Evolutionary conservation across 2,329 filamentous ascomycete genomes (phyloP).

Genomic region (Akanthomyces uredinophilus): DNA sequence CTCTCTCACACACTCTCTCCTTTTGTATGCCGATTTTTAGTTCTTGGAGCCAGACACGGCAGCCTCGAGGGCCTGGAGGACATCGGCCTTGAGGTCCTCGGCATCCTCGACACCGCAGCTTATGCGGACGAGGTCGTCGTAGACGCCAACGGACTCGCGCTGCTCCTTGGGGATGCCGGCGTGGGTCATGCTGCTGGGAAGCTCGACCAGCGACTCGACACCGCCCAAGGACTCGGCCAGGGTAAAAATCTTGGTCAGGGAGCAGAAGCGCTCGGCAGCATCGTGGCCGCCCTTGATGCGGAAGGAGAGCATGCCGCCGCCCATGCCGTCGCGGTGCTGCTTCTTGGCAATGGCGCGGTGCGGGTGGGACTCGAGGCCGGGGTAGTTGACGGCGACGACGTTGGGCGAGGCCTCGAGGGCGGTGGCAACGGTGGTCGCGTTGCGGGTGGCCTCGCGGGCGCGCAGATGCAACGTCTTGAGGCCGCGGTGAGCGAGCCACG

Average conservation of each 20-base stretch:
- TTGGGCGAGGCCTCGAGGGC: slow-evolving; percentile 75
- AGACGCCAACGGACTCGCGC: slow-evolving; percentile 88
- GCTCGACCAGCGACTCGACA: slow-evolving; percentile 85
- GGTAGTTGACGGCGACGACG: slow-evolving; percentile 91
- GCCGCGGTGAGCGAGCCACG: slow-evolving; percentile 95
- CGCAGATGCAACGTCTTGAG: slow-evolving; percentile 95
- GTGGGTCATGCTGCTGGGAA: slow-evolving; percentile 95
- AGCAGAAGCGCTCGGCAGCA: slow-evolving; percentile 89
- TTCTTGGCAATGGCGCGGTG: slow-evolving; percentile 79
- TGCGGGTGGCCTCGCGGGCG: slow-evolving; percentile 75
- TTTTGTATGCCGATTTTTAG: background rate
- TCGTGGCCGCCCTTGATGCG: slow-evolving; percentile 80
- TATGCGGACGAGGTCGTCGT: slow-evolving; percentile 86
- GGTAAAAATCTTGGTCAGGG: slow-evolving; percentile 82
- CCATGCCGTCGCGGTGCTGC: slow-evolving; percentile 91
- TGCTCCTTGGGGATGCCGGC: slow-evolving; percentile 87
- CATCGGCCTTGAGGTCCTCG: slow-evolving; percentile 76
- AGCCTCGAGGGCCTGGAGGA: slow-evolving; percentile 74
- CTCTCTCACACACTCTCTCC: too few species aligned
- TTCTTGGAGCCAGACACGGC: slow-evolving; percentile 44
- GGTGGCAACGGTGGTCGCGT: slow-evolving; percentile 71
- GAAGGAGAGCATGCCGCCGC: slow-evolving; percentile 97
- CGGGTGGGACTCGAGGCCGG: slow-evolving; percentile 80
- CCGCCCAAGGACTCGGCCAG: slow-evolving; percentile 89
- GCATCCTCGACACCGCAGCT: slow-evolving; percentile 93